A percentile compares a stretch with the other conserved stretches of the same genome.
These are phyloP conservation scores for Decorospora gaudefroyi DNA, from an alignment of 2,329 filamentous ascomycete genomes.

Conservation along the genomic window DNA sequence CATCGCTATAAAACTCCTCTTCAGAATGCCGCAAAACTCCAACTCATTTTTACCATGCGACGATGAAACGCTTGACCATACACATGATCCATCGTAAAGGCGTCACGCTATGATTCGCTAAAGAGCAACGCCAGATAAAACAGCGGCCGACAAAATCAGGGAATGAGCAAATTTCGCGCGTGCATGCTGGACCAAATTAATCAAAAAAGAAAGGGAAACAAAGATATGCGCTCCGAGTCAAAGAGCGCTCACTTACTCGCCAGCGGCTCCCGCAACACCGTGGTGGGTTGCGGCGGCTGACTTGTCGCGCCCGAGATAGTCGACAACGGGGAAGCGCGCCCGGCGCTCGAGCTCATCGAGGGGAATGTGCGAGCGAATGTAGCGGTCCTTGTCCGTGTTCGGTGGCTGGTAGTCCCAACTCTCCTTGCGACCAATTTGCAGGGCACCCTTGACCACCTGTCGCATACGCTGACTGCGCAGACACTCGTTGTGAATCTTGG, in stretches of 20 bases:
- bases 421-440: slow-evolving; percentile 69
- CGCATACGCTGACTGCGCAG: slow-evolving; percentile 77
- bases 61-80: neutral
- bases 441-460: slow-evolving; percentile 76
- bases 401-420: slow-evolving; percentile 84
- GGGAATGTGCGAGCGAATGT: slow-evolving; percentile 79
- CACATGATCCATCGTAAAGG: neutral
- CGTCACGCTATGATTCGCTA: slow-evolving; percentile 9
- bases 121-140: neutral
- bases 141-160: neutral
- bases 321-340: slow-evolving; percentile 69
- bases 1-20: neutral
- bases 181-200: neutral
- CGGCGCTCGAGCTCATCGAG: slow-evolving; percentile 79
- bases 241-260: slow-evolving; percentile 29
- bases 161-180: neutral
- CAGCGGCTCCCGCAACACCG: slow-evolving; percentile 42
- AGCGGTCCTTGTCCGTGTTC: slow-evolving; percentile 70
- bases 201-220: neutral
- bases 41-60: slow-evolving; percentile 2
- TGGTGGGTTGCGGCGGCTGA: slow-evolving; percentile 43
- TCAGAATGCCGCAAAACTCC: slow-evolving; percentile 1
- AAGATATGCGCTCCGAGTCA: neutral
- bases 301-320: slow-evolving; percentile 49
- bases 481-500: slow-evolving; percentile 74